Evolutionary conservation across 257 asterid species (phyloP), one percentile per base, ranked within the genome.

Genomic region (Solanum chiquidenum): DNA sequence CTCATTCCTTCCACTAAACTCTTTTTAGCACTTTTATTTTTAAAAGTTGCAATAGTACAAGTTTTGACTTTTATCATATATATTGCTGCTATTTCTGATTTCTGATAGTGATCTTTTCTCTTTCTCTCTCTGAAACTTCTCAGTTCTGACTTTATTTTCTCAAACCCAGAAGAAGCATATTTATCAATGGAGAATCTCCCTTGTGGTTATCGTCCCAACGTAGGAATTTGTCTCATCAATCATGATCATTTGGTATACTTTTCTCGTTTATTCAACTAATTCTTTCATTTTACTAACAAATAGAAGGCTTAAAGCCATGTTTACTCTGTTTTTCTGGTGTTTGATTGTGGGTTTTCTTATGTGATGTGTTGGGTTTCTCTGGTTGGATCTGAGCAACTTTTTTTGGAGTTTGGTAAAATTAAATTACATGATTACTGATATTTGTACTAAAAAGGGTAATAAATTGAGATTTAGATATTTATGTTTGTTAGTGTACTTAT

Each of bases 201-300:
- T 94, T 86, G 98, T 88, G 99, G 99, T 74, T 97, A 97, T 91
- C 99, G 99, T 87, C 98, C 99, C 37, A 97, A 97, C 92, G 98
- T 97, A 87, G 99, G 98, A 79, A 95, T 97, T 82, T 97, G 99
- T 88, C 97, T 97, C 90, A 92, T 95, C 91, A 97, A 95, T 86
- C 91, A 92, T 91, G 93, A 94, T 60, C 92, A 92, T 87, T 88
- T 93, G 98, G 99, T 96, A 88, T 20, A 33, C 5, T 74, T 74
- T 4, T 74, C 46, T 37, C 44, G 20, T 27, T 79, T 44, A 27
- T 13, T 79, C 25, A 4, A 40, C 1, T 44, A 13, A 7, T 79
- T 46, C 37, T 42, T 79, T 44, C 38, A 13, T 25, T 42, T 46
- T n/a, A 6, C 66, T 79, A 49, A 79, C 34, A 40, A 25, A 77